Evolutionary conservation across 1,284 basidiomycete genomes (phyloP).

Genomic region (Wolfiporia cocos): DNA sequence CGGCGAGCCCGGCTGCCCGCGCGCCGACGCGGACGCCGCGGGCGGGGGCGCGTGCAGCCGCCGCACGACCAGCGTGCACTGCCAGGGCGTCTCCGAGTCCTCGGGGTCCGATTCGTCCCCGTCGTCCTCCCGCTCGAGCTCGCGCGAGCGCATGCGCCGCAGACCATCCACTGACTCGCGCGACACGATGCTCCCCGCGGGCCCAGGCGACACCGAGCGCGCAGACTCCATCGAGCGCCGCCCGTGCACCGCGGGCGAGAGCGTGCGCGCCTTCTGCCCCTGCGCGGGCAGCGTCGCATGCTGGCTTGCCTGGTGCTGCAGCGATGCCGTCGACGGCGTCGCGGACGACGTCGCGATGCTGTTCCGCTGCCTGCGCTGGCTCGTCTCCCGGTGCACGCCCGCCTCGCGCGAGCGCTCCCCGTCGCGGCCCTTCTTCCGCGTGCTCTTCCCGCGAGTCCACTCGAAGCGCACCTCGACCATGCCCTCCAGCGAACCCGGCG

Average conservation of each 20-base stretch:
- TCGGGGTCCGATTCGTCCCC: conserved; percentile 57
- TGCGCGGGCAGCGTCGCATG: conserved; percentile 7
- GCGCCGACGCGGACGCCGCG: conserved; percentile 10
- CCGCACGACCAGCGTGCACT: conserved; percentile 65
- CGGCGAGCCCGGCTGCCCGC: conserved; percentile 7
- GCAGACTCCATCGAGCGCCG: conserved; percentile 18
- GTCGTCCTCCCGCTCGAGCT: conserved; percentile 16
- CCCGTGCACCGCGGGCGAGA: conserved; percentile 3
- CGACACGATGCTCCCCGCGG: conserved; percentile 12
- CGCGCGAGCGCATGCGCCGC: conserved; percentile 7
- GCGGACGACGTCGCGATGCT: conserved; percentile 17
- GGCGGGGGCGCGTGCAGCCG: conserved; percentile 12
- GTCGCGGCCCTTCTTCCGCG: conserved; percentile 16
- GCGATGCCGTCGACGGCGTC: conserved; percentile 22
- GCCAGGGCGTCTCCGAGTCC: conserved; percentile 94
- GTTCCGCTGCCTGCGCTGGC: conserved; percentile 9
- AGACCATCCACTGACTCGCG: conserved; percentile 14
- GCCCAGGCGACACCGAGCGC: conserved; percentile 17
- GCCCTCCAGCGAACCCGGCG: conserved; percentile 15
- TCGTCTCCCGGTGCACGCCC: conserved; percentile 6
- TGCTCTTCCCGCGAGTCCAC: conserved; percentile 52
- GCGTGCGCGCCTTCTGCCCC: conserved; percentile 12
- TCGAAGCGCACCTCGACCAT: conserved; percentile 67
- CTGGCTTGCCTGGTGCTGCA: conserved; percentile 10
- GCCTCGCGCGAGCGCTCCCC: conserved; percentile 3